Base-by-base conservation (phyloP, 2,329 filamentous ascomycete species). In the Byssothecium circinans region DNA sequence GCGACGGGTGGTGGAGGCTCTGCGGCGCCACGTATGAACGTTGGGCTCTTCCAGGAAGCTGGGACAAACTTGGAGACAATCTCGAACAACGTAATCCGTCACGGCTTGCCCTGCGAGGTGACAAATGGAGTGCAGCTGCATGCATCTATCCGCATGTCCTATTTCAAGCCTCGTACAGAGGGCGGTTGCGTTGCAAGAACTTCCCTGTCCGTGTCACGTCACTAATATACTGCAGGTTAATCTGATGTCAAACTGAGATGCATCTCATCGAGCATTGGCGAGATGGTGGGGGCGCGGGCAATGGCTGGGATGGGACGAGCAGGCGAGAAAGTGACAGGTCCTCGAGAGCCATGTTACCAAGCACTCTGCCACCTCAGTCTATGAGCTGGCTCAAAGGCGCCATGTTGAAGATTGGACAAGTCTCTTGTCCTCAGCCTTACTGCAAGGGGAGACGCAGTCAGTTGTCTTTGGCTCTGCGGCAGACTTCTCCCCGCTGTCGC, bases 391-490 rank as follows among this genome's bases (percentile, higher is more conserved):
- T 36, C 30, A 19, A 29, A n/a, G 6, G 6, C 17, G 18, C 22
- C 29, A 23, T 19, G 25, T 46, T 34, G 8, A 30, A 11, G 32
- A 34, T 23, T 20, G 35, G 29, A 41, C 11, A 29, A 27, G 18
- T 19, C 19, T 39, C 29, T 34, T 42, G 41, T 48, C 34, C 47
- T 65, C 63, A 69, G 64, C 62, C 63, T 54, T 68, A 61, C 65
- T 66, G 64, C 62, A 69, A 68, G 45, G 64, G 66, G 59, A 58
- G 54, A 51, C 53, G 49, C 43, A 54, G 54, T 61, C 56, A 58
- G 54, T 52, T 44, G 54, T 48, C 43, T 50, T 51, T 39, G 54
- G 41, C 49, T 47, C 52, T 48, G 54, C 41, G 43, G 52, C 27
- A 49, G 50, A 58, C 45, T 36, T 35, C 43, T 42, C 51, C 54